Conservation (phyloP, 208 protist genomes). For the Angomonas ambiguus region DNA sequence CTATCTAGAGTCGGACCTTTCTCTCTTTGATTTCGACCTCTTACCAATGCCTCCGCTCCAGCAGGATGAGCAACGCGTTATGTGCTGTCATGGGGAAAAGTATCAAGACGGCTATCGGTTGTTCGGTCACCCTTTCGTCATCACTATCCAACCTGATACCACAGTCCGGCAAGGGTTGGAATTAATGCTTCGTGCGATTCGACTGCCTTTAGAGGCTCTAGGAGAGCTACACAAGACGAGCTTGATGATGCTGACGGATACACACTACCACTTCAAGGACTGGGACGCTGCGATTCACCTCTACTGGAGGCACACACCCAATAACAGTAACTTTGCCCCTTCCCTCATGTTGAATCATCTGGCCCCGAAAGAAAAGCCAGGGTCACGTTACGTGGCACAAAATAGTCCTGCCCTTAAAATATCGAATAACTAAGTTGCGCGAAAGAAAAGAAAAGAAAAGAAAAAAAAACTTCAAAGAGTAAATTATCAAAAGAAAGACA, state of each 20-base stretch:
- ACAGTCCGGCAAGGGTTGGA: slow-evolving; percentile 44
- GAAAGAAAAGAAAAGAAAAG: slow-evolving; percentile 4
- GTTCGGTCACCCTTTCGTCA: slow-evolving; percentile 64
- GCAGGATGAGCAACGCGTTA: slow-evolving; percentile 42
- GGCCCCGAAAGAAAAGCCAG: slow-evolving; percentile 53
- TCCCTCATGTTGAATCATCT: slow-evolving; percentile 63
- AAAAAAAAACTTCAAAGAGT: slow-evolving; percentile 4
- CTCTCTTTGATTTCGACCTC: slow-evolving; percentile 32
- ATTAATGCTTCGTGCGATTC: slow-evolving; percentile 30
- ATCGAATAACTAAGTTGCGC: slow-evolving; percentile 25
- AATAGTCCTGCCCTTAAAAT: slow-evolving; percentile 53
- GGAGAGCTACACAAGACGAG: slow-evolving; percentile 23
- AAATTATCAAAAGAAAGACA: background rate
- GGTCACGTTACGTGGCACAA: slow-evolving; percentile 63
- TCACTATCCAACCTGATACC: slow-evolving; percentile 37
- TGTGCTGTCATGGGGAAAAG: slow-evolving; percentile 63
- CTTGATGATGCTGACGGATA: slow-evolving; percentile 55
- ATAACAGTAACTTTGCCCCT: slow-evolving; percentile 29
- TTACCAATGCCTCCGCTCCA: slow-evolving; percentile 38
- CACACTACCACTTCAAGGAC: slow-evolving; percentile 30
- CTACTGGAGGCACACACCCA: slow-evolving; percentile 53
- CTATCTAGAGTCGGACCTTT: slow-evolving; percentile 22
- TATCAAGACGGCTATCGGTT: slow-evolving; percentile 10
- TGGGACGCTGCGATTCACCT: slow-evolving; percentile 39
- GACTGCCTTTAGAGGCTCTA: slow-evolving; percentile 32